A percentile compares a stretch with the other conserved stretches of the same genome.
phyloP scores from a whole-genome alignment of 2,329 filamentous ascomycete species.

The Lojkania enalia region DNA sequence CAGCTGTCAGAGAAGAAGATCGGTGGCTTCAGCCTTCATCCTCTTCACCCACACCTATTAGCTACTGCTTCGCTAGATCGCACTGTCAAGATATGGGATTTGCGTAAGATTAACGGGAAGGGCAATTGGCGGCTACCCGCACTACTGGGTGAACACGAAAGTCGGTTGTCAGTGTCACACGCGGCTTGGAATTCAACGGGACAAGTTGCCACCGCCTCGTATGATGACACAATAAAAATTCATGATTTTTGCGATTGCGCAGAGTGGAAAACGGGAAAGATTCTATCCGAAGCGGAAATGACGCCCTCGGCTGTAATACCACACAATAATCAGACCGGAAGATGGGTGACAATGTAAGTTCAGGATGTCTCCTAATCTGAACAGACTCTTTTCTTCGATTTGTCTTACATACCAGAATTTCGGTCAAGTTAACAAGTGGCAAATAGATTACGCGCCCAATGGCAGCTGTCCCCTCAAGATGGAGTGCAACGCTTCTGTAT shows the following conservation, averaged over 20 bases:
- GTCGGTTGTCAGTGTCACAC: slow-evolving; percentile 84
- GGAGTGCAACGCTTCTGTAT: slow-evolving; percentile 87
- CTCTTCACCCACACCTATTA: slow-evolving; percentile 76
- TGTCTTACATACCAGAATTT: background rate
- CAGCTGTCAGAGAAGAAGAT: slow-evolving; percentile 89
- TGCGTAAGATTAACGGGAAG: slow-evolving; percentile 74
- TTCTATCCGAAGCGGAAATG: slow-evolving; percentile 66
- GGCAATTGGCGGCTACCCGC: slow-evolving; percentile 64
- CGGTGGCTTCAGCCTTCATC: slow-evolving; percentile 86
- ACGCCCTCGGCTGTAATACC: slow-evolving; percentile 68
- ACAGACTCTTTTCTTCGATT: background rate
- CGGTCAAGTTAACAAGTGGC: slow-evolving; percentile 16
- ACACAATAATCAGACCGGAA: slow-evolving; percentile 95
- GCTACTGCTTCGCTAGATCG: slow-evolving; percentile 90
- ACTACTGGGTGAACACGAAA: slow-evolving; percentile 79
- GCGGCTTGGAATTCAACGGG: slow-evolving; percentile 86
- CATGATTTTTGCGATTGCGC: slow-evolving; percentile 68
- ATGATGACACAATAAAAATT: slow-evolving; percentile 94
- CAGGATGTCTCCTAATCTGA: slow-evolving; percentile 23
- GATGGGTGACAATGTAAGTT: slow-evolving; percentile 82
- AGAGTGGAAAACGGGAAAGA: slow-evolving; percentile 57
- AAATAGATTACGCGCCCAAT: slow-evolving; percentile 73
- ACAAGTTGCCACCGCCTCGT: slow-evolving; percentile 86
- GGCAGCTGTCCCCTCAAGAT: slow-evolving; percentile 79
- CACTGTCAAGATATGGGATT: slow-evolving; percentile 88